Percentiles rank a stretch among this genome's conserved stretches.
phyloP scores from a whole-genome alignment of 192 early-diverging fungal genomes.

The Chytriomyces confervae region DNA sequence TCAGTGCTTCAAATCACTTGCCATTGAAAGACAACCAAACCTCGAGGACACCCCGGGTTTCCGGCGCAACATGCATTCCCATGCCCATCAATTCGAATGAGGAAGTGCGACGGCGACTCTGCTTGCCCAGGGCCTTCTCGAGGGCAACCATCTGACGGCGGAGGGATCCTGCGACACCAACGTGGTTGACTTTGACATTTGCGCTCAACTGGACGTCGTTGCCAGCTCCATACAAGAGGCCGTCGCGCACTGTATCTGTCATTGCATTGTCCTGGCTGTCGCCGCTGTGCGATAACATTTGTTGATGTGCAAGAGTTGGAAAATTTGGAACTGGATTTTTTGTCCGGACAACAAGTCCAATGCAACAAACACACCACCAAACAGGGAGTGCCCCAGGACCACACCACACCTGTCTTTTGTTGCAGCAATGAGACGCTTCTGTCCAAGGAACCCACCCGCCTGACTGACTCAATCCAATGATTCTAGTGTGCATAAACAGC shows the following conservation, averaged over 20 bases:
- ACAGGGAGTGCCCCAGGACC: too few relatives aligned
- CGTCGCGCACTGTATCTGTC: conserved; percentile 25
- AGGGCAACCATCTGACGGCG: not conserved
- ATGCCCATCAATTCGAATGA: not conserved
- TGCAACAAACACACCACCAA: too few relatives aligned
- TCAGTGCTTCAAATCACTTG: not conserved
- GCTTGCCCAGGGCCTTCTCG: conserved; percentile 14
- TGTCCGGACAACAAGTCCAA: not conserved
- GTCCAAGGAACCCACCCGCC: too few relatives aligned
- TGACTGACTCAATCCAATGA: too few relatives aligned
- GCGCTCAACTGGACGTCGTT: not conserved
- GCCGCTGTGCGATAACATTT: not conserved
- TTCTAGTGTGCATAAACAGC: too few relatives aligned
- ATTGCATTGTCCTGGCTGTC: not conserved
- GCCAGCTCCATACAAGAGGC: not conserved
- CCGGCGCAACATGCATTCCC: conserved; percentile 8
- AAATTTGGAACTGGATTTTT: not conserved
- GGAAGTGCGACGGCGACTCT: conserved; percentile 1
- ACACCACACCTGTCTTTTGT: too few relatives aligned
- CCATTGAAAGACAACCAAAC: not conserved
- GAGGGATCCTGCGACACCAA: not conserved
- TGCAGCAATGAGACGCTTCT: too few relatives aligned
- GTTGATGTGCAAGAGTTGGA: not conserved
- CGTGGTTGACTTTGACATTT: not conserved
- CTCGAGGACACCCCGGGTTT: not conserved